Evolutionary conservation across 129 eudicot species (phyloP).

Genomic region (Pseudognaphalium luteoalbum): DNA sequence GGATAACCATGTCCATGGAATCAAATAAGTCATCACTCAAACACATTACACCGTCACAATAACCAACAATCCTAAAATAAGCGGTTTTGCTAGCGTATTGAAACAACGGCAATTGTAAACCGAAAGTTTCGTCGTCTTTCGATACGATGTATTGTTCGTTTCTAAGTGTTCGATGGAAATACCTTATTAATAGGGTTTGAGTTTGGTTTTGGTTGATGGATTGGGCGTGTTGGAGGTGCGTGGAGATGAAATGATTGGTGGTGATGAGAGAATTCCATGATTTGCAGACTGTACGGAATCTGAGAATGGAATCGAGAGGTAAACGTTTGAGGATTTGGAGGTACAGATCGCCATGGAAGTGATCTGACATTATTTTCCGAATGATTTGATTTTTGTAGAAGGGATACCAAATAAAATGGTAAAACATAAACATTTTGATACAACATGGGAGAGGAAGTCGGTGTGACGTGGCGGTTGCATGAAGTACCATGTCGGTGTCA

Average conservation of each 20-base stretch:
- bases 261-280: conserved; percentile 56
- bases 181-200: conserved; percentile 32
- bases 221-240: conserved; percentile 30
- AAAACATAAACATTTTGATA: not conserved
- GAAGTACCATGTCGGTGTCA: too few species aligned
- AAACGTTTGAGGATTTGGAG: conserved; percentile 51
- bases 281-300: conserved; percentile 49
- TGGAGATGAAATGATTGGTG: conserved; percentile 40
- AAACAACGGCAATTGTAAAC: conserved; percentile 19
- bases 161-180: conserved; percentile 35
- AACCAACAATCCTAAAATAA: conserved; percentile 53
- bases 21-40: conserved; percentile 50
- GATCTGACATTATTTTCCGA: conserved; percentile 39
- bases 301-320: conserved; percentile 43
- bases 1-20: conserved; percentile 18
- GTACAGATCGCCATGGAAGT: conserved; percentile 50
- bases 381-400: not conserved
- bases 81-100: conserved; percentile 31
- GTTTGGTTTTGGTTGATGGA: conserved; percentile 6
- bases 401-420: not conserved
- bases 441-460: conserved; percentile 20
- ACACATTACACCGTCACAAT: conserved; percentile 50
- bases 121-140: conserved; percentile 35
- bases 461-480: conserved; percentile 21
- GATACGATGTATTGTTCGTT: conserved; percentile 39